phyloP scores from a whole-genome alignment of 2,329 filamentous ascomycete species.

The Penicillium sp. region DNA sequence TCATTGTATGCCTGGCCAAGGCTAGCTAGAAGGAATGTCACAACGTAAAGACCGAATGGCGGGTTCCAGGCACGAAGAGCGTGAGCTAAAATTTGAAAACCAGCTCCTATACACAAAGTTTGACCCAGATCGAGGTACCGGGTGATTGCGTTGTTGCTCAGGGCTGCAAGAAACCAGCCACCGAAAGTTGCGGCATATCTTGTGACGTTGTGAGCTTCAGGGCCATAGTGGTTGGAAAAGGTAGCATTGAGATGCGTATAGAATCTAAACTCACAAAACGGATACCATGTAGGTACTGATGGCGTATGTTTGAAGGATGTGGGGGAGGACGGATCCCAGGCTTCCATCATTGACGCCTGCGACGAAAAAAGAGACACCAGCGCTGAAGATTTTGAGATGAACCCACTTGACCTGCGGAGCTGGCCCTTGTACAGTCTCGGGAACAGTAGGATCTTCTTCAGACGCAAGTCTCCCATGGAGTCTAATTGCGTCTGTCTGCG shows the following conservation, averaged over 20 bases:
- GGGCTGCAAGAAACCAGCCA: slow-evolving; percentile 62
- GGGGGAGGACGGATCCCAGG: slow-evolving; percentile 64
- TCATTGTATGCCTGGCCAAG: slow-evolving; percentile 66
- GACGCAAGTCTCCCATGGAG: no score
- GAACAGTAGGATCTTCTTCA: no score
- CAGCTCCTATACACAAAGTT: slow-evolving; percentile 59
- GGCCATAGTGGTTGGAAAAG: neutral
- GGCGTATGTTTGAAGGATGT: slow-evolving; percentile 60
- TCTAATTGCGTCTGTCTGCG: no score
- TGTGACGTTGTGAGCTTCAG: neutral
- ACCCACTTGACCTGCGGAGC: slow-evolving; percentile 12
- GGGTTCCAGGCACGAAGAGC: slow-evolving; percentile 59
- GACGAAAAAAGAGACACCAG: slow-evolving; percentile 65
- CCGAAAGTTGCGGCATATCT: slow-evolving; percentile 60
- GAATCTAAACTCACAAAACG: slow-evolving; percentile 45
- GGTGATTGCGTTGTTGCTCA: slow-evolving; percentile 53
- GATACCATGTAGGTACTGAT: slow-evolving; percentile 57
- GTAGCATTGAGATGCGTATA: no score
- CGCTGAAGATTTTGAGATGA: slow-evolving; percentile 54
- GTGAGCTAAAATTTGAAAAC: slow-evolving; percentile 51
- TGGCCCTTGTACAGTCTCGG: no score
- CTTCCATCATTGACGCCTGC: slow-evolving; percentile 67
- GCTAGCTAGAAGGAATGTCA: slow-evolving; percentile 61
- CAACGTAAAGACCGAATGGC: slow-evolving; percentile 58
- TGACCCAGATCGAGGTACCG: slow-evolving; percentile 58